Conservation (phyloP, 805 yeast species). For the Kodamaea sagamina region DNA sequence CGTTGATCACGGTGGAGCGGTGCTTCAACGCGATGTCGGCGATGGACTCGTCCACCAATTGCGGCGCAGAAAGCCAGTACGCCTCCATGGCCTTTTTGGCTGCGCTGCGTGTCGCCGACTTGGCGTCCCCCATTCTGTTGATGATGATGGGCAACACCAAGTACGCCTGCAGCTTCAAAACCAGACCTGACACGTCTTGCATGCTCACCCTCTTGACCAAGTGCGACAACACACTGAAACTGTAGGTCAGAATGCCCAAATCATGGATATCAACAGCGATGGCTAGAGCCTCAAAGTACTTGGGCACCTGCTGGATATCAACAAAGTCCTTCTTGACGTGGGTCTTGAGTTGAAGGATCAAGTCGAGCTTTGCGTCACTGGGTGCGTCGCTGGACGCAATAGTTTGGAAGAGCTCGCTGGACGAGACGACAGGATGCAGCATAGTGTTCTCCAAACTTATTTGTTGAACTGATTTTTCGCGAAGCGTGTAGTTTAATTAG, state of each 20-base stretch:
- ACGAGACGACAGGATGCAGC: constrained; percentile 15
- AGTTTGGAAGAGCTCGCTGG: constrained; percentile 22
- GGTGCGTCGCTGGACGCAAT: constrained; percentile 18
- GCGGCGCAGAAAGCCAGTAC: constrained; percentile 55
- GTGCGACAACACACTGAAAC: constrained; percentile 57
- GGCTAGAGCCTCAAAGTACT: constrained; percentile 52
- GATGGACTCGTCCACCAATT: constrained; percentile 48
- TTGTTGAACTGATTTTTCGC: constrained; percentile 5
- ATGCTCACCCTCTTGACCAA: constrained; percentile 58
- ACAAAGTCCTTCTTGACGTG: constrained; percentile 58
- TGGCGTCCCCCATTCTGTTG: constrained; percentile 46
- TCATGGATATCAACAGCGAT: constrained; percentile 45
- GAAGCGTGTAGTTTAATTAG: constrained; percentile 3
- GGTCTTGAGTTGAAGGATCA: constrained; percentile 44
- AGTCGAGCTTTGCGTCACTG: constrained; percentile 19
- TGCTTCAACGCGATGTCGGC: constrained; percentile 46
- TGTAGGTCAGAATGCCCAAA: constrained; percentile 37
- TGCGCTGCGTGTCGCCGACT: constrained; percentile 37
- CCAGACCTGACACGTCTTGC: constrained; percentile 48
- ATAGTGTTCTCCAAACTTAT: constrained; percentile 3
- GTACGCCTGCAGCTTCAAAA: constrained; percentile 44
- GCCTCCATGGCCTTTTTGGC: constrained; percentile 54
- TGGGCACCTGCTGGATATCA: constrained; percentile 49
- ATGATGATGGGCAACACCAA: constrained; percentile 55
- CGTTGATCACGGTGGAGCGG: constrained; percentile 37